Evolutionary conservation across 192 early-diverging fungal species (phyloP).

Genomic region (Coemansia sp.): DNA sequence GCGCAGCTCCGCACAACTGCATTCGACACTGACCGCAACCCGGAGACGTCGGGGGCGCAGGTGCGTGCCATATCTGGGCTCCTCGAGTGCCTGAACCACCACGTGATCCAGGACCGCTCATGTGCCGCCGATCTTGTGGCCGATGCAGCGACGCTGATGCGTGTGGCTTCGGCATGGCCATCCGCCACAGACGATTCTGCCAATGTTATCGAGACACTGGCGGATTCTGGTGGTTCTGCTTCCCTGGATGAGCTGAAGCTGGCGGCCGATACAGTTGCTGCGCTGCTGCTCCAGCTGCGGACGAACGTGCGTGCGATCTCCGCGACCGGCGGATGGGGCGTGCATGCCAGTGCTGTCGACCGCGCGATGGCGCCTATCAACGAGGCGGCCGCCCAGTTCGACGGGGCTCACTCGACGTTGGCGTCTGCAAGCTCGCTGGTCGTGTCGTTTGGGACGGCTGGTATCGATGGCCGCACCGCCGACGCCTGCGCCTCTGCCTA

Average conservation of each 20-base stretch:
- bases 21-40: conserved; percentile 30
- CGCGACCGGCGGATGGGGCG: conserved; percentile 34
- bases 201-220: background rate
- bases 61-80: conserved; percentile 27
- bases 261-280: conserved; percentile 13
- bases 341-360: background rate
- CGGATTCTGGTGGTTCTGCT: background rate
- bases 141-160: conserved; percentile 32
- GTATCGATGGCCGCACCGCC: conserved; percentile 2
- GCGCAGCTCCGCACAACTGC: conserved; percentile 36
- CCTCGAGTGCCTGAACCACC: conserved; percentile 26
- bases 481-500: background rate
- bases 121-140: conserved; percentile 27
- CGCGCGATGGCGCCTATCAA: conserved; percentile 6
- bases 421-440: background rate
- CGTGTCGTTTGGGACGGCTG: conserved; percentile 13
- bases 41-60: conserved; percentile 39
- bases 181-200: background rate
- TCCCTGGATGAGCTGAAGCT: conserved; percentile 18
- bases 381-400: conserved; percentile 5
- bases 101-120: conserved; percentile 26
- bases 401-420: conserved; percentile 14
- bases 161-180: conserved; percentile 20
- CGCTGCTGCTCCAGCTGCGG: conserved; percentile 28
- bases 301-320: conserved; percentile 11